A percentile compares a stretch with the other conserved stretches of the same genome.
These are phyloP conservation scores for Populus tomentosa DNA, from an alignment of 441 rosid species.

Conservation along the genomic window DNA sequence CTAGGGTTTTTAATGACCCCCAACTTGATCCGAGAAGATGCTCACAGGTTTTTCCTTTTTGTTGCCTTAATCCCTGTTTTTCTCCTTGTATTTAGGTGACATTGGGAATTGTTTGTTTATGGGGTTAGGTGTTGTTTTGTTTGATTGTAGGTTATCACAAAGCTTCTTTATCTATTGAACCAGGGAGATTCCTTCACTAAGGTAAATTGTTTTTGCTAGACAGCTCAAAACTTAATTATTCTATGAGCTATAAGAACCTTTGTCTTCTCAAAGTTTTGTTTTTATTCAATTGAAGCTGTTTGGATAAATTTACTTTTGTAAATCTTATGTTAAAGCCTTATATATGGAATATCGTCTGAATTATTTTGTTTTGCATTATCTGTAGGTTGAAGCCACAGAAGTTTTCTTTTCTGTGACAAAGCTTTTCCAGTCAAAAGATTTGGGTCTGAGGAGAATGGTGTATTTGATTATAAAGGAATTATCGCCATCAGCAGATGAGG, in stretches of 20 bases:
- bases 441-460: conserved; percentile 96
- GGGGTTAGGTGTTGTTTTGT: conserved; percentile 2
- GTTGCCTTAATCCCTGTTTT: conserved; percentile 6
- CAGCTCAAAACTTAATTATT: conserved; percentile 4
- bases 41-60: conserved; percentile 66
- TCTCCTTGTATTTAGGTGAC: background rate
- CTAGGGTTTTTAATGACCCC: conserved; percentile 94
- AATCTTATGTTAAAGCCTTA: background rate
- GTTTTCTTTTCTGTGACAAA: conserved; percentile 95
- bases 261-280: background rate
- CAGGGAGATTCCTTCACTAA: conserved; percentile 94
- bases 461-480: conserved; percentile 96
- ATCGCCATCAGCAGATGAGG: conserved; percentile 99
- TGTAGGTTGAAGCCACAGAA: conserved; percentile 85
- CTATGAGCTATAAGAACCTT: background rate
- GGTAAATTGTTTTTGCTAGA: conserved; percentile 37
- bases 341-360: background rate
- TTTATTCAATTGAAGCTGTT: background rate
- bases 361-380: conserved; percentile 11
- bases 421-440: conserved; percentile 91
- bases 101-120: conserved; percentile 12
- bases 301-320: background rate
- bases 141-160: conserved; percentile 71
- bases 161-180: conserved; percentile 91
- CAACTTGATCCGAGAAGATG: conserved; percentile 97